Evolutionary conservation across 805 yeast genomes (phyloP), one percentile per base, ranked within the genome.

Genomic region (Monosporozyma aerobia): DNA sequence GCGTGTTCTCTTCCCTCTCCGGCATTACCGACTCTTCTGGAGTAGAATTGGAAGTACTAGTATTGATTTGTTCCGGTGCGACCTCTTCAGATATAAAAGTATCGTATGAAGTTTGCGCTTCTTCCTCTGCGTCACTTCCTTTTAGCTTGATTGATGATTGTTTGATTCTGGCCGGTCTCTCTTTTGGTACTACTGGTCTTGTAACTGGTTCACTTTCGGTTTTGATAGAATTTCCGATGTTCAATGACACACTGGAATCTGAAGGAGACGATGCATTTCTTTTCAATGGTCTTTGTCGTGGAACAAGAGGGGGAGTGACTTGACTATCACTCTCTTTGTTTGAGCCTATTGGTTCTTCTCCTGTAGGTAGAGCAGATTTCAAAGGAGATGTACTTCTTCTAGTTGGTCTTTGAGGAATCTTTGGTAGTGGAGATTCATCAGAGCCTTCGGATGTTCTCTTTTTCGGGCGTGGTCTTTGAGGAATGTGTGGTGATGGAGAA

Each of bases 401-500:
- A 2, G 33, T 7, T 3, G 49, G 49, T 37, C 49, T 47, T 37
- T 40, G 33, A 5, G 51, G 51, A 22, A 48, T 22, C 8, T 13
- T 30, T 11, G 51, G 51, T 27, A 40, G 46, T n/a, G 39, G 5
- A 3, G 37, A 16, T 13, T 27, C 44, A n/a, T n/a, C 13, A 14
- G 32, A 16, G 4, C 32, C 47, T 2, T 7, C 11, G 7, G 47
- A 29, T 2, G 51, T 2, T 10, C 16, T 47, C 33, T 47, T 51
- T n/a, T 43, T 39, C 10, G 64, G 32, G 10, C 2, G 23, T 49
- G 59, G 46, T 56, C 59, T 48, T 53, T 39, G 50, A 9, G 56
- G 53, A 19, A 46, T 44, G 23, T 11, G 9, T 9, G 50, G 51
- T 5, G 41, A 9, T n/a, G 29, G 16, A 2, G 23, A 8, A 4